Base-by-base conservation (phyloP, 2,329 filamentous ascomycete genomes). In the Thielaviopsis euricoi region DNA sequence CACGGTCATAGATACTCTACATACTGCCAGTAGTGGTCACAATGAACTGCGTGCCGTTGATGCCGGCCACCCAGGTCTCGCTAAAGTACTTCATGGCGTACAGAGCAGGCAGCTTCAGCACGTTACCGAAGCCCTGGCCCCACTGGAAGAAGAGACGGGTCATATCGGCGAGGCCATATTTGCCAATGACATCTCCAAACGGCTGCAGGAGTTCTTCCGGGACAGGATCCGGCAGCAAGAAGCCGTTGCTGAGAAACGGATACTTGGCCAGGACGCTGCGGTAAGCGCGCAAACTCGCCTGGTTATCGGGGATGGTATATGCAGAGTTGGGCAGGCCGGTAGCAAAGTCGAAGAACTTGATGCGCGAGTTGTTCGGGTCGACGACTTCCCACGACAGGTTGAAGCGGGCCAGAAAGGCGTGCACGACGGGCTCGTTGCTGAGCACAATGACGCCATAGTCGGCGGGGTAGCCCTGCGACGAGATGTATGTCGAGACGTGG, bases 21-120 rank as follows among this genome's bases (percentile, higher is more conserved):
- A 90, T 87, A 61, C 94, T 75, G 7, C 88, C 87, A 71, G 90
- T 91, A 68, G 85, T 90, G 70, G 84, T 85, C 21, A 87, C 89
- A 66, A 94, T 73, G 68, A 94, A 94, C 71, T 94, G 94, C 6
- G 86, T 91, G 65, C 81, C 88, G 70, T 94, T 88, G 65, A 94
- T 89, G 57, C 88, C 89, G 69, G n/a, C 22, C 17, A 55, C 46
- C 40, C 67, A 60, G 7, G 33, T 60, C 52, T 57, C 57, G 3
- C 65, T 64, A 48, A 68, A 62, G 19, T 61, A 61, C 60, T 73
- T 71, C 53, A 74, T 64, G n/a, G 71, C 63, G 60, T 74, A 74
- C 5, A 75, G 52, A 0, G 70, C 67, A 3, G 71, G 69, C 25
- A 68, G 62, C 2, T 65, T 64, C 13, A 73, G 63, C 13, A 73